Conservation (phyloP, 2,329 filamentous ascomycete genomes). For the Sporothrix brasiliensis region DNA sequence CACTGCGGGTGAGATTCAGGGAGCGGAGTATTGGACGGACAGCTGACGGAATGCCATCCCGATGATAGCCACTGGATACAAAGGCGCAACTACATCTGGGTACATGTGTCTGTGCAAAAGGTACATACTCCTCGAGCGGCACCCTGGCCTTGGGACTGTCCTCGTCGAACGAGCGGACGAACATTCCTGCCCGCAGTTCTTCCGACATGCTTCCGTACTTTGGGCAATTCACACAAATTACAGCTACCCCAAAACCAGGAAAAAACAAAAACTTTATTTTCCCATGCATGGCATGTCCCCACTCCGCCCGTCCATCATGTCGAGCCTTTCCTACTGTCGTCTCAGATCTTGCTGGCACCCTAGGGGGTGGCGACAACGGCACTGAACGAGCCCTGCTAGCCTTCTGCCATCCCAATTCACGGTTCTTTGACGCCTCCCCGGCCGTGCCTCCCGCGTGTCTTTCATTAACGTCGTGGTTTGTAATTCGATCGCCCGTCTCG, state of each 20-base stretch:
- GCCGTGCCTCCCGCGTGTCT: not conserved
- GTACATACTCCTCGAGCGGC: not conserved
- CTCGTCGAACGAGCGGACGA: constrained; percentile 1
- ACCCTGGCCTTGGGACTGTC: not conserved
- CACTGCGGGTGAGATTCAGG: too few relatives aligned
- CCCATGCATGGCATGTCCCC: constrained; percentile 18
- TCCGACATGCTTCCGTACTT: not conserved
- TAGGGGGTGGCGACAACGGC: constrained; percentile 19
- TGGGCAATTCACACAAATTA: too few relatives aligned
- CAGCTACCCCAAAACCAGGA: not conserved
- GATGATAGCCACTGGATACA: not conserved
- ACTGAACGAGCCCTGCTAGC: not conserved
- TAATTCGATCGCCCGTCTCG: not conserved
- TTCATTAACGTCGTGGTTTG: not conserved
- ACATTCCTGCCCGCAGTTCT: not conserved
- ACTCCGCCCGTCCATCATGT: not conserved
- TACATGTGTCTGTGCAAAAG: constrained; percentile 18
- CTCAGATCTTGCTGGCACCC: not conserved
- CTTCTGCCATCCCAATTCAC: not conserved
- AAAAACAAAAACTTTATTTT: constrained; percentile 23
- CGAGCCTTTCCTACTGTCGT: not conserved
- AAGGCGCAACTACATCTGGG: not conserved
- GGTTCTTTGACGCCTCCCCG: not conserved
- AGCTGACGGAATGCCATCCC: not conserved
- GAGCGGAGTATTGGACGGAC: not conserved